Base-by-base conservation (phyloP, 768 basidiomycete genomes). In the Roridomyces roridus region DNA sequence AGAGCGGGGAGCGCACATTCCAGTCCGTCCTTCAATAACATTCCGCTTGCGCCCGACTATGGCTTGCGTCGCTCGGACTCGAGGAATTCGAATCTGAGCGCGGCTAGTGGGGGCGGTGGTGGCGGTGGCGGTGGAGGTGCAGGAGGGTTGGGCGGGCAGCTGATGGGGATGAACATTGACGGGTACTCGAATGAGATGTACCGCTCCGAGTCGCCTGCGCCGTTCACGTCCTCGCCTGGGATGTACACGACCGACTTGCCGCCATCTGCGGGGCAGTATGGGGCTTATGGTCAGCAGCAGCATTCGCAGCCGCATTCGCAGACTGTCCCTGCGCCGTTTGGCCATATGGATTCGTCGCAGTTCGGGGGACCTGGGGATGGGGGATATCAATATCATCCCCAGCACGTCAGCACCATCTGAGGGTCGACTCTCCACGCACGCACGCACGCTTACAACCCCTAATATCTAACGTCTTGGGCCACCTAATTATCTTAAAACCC, bases 1-100 rank as follows among this genome's bases (percentile, higher is more conserved):
- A 62, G 79, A 20, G 63, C 73, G 6, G 71, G 74, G 20, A 80
- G 78, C 47, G 73, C 79, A 3, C 77, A 79, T 47, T 80, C 77
- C 40, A 81, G 82, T 54, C 80, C 80, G 17, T 75, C 75, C 59
- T 71, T 74, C 46, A 76, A 75, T 60, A 63, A 72, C 21, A 62
- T 80, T 8, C 75, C 77, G 3, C 69, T 80, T 36, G 70, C 68
- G 24, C 68, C 53, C 0, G 77, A 70, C n/a, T 72, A 73, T 59
- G 64, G 57, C 63, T 37, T 68, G 55, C 58, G 74, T 43, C 60
- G 75, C 37, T 74, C 76, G 3, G 73, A 76, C 46, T 77, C 78
- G 46, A 67, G 80, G 46, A 76, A 70, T 29, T 78, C 80, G 55
- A 78, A 63, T 25, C 53, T 65, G 24, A 68, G 66, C 47, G 62